Base-by-base conservation (phyloP, 1,284 basidiomycete genomes). In the Trametes versicolor region DNA sequence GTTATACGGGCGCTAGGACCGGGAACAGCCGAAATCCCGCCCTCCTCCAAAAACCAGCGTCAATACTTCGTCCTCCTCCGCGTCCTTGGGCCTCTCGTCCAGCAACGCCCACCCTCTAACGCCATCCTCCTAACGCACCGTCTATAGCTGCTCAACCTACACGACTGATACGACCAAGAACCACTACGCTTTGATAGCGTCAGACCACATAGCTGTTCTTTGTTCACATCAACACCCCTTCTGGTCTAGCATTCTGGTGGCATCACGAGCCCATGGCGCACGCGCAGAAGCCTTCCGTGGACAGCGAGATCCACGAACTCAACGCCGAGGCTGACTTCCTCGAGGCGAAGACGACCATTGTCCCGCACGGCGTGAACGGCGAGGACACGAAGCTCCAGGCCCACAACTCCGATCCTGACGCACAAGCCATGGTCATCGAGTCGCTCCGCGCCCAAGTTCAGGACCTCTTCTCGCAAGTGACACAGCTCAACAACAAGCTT, bases 401-500 rank as follows among this genome's bases (percentile, higher is more conserved):
- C 0, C 73, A 72, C 48, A 66, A 68, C 60, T 66, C 67, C 57
- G 78, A 79, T 57, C 72, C 72, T 1, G 90, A 92, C 73, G 90
- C 92, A 2, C 89, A 93, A 71, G 85, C 85, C 7, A 84, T 89
- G 79, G 85, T 97, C 70, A 94, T 97, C 71, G 78, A 84, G 15
- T 91, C 93, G 0, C 83, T 98, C 23, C 89, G 94, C 34, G 78
- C 83, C 2, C 96, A 98, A 76, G 87, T 98, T 19, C 86, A 90
- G 61, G 94, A 98, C 74, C 84, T 98, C 55, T 91, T 93, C 72
- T 90, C 92, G 29, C 97, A 99, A 78, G 94, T 98, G 49, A 90
- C 91, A 27, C 89, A 93, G 74, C 90, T 99, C 68, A 98, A 99
- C 77, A 82, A 84, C 75, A 98, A 99, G 78, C 92, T 99, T 53